A percentile compares a stretch with the other conserved stretches of the same genome.
Conservation (phyloP, 495 filamentous ascomycete species). For the Cercophora newfieldiana region DNA sequence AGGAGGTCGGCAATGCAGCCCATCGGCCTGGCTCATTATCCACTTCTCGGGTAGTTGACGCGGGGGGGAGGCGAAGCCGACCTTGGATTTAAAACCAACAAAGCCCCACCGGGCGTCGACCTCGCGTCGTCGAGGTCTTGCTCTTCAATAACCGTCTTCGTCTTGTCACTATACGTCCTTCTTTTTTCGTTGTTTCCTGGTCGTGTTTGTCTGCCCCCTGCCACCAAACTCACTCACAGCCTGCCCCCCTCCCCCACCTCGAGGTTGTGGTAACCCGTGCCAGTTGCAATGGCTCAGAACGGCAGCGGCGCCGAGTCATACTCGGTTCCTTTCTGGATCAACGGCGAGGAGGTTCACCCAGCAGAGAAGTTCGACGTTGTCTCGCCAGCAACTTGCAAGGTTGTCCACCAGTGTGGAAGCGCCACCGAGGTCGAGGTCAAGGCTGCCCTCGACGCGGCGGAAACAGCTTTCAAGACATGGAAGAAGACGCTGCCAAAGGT, state of each 20-base stretch:
- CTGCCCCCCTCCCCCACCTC: neutral
- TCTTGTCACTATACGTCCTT: neutral
- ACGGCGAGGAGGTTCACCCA: conserved; percentile 64
- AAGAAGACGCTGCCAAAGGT: conserved; percentile 56
- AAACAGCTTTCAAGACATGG: conserved; percentile 73
- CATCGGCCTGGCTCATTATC: neutral
- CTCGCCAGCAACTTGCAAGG: conserved; percentile 62
- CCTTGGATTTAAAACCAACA: neutral
- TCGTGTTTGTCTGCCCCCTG: neutral
- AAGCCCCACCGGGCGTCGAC: neutral
- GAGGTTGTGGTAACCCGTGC: neutral
- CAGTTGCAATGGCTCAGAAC: conserved; percentile 20
- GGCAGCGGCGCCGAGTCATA: conserved; percentile 22
- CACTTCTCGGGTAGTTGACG: neutral
- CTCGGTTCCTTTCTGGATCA: conserved; percentile 69
- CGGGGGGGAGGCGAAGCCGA: neutral
- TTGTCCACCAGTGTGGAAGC: conserved; percentile 60
- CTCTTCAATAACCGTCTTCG: neutral
- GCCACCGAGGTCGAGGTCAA: conserved; percentile 64
- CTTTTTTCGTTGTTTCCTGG: neutral
- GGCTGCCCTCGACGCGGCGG: conserved; percentile 63
- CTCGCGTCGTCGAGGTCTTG: neutral
- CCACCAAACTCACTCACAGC: neutral
- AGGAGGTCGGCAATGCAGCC: neutral
- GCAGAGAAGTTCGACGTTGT: conserved; percentile 64